A percentile compares a stretch with the other conserved stretches of the same genome.
phyloP scores from a whole-genome alignment of 2,329 filamentous ascomycete genomes.

The Dactylellina haptotyla region DNA sequence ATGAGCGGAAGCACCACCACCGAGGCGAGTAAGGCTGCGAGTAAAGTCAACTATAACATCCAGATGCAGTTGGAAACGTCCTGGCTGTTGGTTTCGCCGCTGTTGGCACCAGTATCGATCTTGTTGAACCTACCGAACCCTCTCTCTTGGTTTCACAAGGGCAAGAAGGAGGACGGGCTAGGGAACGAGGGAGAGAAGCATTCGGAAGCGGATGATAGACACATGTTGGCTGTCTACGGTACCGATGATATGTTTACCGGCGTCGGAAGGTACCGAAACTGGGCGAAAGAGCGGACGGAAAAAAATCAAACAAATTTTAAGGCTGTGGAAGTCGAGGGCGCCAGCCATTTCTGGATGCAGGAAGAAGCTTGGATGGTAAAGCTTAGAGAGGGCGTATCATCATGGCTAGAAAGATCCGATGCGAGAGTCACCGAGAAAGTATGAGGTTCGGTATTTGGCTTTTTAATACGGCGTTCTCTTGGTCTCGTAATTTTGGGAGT shows the following conservation, averaged over 20 bases:
- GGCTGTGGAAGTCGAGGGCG: conserved; percentile 64
- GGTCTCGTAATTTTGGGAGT: too few species aligned
- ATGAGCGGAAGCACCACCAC: background rate
- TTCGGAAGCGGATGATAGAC: conserved; percentile 13
- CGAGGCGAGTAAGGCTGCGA: background rate
- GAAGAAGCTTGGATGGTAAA: conserved; percentile 64
- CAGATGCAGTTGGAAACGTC: conserved; percentile 24
- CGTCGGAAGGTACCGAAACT: conserved; percentile 71
- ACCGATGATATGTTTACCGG: conserved; percentile 78
- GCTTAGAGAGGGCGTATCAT: conserved; percentile 59
- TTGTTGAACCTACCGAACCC: conserved; percentile 47
- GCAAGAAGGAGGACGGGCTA: conserved; percentile 46
- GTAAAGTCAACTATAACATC: conserved; percentile 36
- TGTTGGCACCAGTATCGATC: conserved; percentile 64
- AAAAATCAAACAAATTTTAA: conserved; percentile 59
- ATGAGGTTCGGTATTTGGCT: background rate
- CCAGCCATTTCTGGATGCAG: conserved; percentile 70
- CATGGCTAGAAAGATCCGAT: conserved; percentile 55
- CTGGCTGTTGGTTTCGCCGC: conserved; percentile 50
- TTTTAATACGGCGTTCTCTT: too few species aligned
- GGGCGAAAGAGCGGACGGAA: conserved; percentile 67
- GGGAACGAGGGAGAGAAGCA: conserved; percentile 25
- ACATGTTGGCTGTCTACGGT: conserved; percentile 77
- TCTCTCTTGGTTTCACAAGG: conserved; percentile 18
- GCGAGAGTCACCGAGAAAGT: background rate